Evolutionary conservation across 768 basidiomycete genomes (phyloP).

Genomic region (Mycena vitilis): DNA sequence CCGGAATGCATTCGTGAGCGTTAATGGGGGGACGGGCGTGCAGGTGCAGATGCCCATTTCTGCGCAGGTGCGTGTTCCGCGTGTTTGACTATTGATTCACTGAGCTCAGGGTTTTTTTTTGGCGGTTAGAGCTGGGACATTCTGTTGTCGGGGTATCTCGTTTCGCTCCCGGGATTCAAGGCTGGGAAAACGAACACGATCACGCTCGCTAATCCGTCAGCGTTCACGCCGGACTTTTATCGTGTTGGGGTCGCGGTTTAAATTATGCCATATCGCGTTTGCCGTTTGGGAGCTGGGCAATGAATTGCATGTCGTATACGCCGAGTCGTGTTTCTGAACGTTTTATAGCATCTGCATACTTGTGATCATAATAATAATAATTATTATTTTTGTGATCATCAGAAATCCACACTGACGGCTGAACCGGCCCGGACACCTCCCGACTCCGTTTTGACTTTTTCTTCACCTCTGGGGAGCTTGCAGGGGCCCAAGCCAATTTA

Average conservation of each 20-base stretch:
- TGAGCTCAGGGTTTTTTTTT: not conserved
- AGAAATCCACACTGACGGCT: no score
- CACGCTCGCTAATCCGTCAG: conserved; percentile 56
- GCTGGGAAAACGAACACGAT: conserved; percentile 59
- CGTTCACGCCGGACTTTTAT: conserved; percentile 56
- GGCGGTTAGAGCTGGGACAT: conserved; percentile 63
- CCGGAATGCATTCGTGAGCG: conserved; percentile 58
- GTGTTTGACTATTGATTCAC: not conserved
- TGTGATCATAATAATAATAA: no score
- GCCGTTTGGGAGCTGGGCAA: no score
- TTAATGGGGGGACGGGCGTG: conserved; percentile 56
- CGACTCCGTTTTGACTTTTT: not conserved
- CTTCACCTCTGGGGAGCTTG: conserved; percentile 6
- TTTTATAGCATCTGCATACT: no score
- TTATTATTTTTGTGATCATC: no score
- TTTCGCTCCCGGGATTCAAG: conserved; percentile 56
- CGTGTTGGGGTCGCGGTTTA: conserved; percentile 52
- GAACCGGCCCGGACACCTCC: no score
- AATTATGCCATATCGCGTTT: not conserved
- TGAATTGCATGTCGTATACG: no score
- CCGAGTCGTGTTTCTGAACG: no score
- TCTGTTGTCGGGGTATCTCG: conserved; percentile 52
- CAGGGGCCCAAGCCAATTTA: conserved; percentile 15
- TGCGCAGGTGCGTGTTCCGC: conserved; percentile 51
- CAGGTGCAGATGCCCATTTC: conserved; percentile 62